Conservation (phyloP, 2,329 filamentous ascomycete species). For the Colletotrichum acutatum region DNA sequence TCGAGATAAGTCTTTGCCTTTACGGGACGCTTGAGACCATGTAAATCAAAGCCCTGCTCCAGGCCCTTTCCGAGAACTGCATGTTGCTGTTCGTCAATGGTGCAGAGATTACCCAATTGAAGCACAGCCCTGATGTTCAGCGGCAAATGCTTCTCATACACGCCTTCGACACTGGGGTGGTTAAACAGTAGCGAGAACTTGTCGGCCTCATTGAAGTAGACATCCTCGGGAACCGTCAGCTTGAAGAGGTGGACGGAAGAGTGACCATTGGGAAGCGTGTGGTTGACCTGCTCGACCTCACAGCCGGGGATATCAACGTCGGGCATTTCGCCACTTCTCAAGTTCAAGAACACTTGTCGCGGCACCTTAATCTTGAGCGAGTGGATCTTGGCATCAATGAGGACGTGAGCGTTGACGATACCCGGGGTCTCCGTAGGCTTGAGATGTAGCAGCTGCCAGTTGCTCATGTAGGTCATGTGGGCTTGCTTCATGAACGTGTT, state of each 20-base stretch:
- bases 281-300: conserved; percentile 90
- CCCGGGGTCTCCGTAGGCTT: conserved; percentile 85
- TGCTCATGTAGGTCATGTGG: conserved; percentile 87
- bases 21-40: conserved; percentile 74
- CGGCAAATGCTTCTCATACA: conserved; percentile 95
- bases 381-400: conserved; percentile 95
- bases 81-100: conserved; percentile 89
- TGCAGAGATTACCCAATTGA: conserved; percentile 89
- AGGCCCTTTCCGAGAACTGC: conserved; percentile 93
- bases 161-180: conserved; percentile 93
- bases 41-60: conserved; percentile 92
- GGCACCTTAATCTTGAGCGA: conserved; percentile 88
- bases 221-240: conserved; percentile 87
- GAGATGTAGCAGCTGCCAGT: conserved; percentile 94
- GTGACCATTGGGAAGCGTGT: conserved; percentile 94
- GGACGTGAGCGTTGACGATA: conserved; percentile 86
- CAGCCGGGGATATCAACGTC: conserved; percentile 89
- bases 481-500: conserved; percentile 90
- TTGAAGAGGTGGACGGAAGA: conserved; percentile 95
- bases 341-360: conserved; percentile 88
- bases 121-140: conserved; percentile 88
- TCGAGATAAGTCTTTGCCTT: conserved; percentile 79
- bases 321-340: conserved; percentile 87
- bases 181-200: conserved; percentile 88
- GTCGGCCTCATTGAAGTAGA: conserved; percentile 85